Evolutionary conservation across 345 rosid species (phyloP).

Genomic region (Schrenkiella parvula): DNA sequence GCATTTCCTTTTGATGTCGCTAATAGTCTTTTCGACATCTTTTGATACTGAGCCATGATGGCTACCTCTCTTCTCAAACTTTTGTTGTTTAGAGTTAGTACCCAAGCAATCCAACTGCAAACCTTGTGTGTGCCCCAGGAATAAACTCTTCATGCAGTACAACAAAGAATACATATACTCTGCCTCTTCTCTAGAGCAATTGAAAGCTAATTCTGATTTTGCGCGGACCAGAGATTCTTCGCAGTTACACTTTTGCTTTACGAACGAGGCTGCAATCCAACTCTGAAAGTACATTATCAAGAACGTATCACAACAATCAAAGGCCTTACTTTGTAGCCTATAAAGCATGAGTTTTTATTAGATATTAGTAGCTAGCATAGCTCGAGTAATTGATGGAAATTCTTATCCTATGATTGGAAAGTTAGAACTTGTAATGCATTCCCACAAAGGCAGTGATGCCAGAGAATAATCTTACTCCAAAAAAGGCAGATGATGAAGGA

Average conservation of each 20-base stretch:
- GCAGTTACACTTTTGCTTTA: constrained; percentile 56
- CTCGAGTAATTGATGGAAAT: background rate
- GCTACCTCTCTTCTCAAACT: constrained; percentile 29
- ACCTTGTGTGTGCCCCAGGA: constrained; percentile 35
- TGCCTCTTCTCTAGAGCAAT: constrained; percentile 63
- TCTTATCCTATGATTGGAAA: background rate
- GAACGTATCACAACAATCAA: constrained; percentile 4
- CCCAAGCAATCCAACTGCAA: constrained; percentile 26
- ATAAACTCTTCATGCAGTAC: constrained; percentile 56
- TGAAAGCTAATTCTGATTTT: constrained; percentile 52
- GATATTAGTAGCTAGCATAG: constrained; percentile 1
- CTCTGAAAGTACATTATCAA: constrained; percentile 44
- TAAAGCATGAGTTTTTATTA: constrained; percentile 2
- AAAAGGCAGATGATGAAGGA: background rate
- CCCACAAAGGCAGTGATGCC: background rate
- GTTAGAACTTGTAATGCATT: constrained; percentile 9
- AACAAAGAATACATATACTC: constrained; percentile 52
- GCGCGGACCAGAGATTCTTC: constrained; percentile 67
- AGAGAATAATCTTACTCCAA: background rate
- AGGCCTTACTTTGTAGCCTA: constrained; percentile 13
- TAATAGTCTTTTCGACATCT: constrained; percentile 48
- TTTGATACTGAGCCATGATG: constrained; percentile 35
- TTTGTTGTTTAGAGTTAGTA: constrained; percentile 28
- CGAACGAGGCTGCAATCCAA: constrained; percentile 78
- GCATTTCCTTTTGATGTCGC: constrained; percentile 47